phyloP scores from a whole-genome alignment of 768 basidiomycete genomes.

The Nevesoporus exiguus region DNA sequence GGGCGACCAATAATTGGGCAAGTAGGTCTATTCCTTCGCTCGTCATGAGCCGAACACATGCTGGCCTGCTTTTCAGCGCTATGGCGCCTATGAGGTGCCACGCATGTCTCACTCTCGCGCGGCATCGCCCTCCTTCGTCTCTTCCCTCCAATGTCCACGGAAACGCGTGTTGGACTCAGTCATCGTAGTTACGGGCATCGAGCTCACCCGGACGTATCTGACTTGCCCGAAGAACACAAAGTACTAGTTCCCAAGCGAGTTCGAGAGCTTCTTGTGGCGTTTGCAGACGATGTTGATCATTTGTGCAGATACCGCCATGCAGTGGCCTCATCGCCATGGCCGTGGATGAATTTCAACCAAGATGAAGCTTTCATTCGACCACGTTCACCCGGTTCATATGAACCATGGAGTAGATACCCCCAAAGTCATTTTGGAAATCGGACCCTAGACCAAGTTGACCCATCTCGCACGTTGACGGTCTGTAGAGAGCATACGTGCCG shows the following conservation, averaged over 20 bases:
- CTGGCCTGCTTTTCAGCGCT: neutral
- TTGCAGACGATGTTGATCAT: conserved; percentile 17
- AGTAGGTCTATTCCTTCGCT: neutral
- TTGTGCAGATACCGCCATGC: conserved; percentile 34
- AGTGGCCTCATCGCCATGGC: conserved; percentile 40
- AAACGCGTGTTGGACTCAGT: conserved; percentile 5
- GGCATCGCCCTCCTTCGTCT: neutral
- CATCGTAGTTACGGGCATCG: neutral
- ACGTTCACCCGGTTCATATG: neutral
- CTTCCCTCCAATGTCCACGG: conserved; percentile 12
- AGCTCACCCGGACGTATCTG: conserved; percentile 10
- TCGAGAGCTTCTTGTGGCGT: neutral
- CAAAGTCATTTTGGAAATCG: conserved; percentile 55
- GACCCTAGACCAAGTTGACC: conserved; percentile 42
- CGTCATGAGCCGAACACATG: neutral
- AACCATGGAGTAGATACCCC: conserved; percentile 41
- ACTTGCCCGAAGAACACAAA: conserved; percentile 3
- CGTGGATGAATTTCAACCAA: conserved; percentile 38
- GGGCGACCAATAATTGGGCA: neutral
- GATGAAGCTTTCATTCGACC: conserved; percentile 16
- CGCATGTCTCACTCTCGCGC: conserved; percentile 3
- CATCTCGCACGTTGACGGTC: conserved; percentile 33
- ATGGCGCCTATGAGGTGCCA: conserved; percentile 5
- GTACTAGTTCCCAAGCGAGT: conserved; percentile 28
- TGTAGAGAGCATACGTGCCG: conserved; percentile 12